These are phyloP conservation scores for Colletotrichum sp. DNA, from an alignment of 2,329 filamentous ascomycete genomes.

Conservation along the genomic window DNA sequence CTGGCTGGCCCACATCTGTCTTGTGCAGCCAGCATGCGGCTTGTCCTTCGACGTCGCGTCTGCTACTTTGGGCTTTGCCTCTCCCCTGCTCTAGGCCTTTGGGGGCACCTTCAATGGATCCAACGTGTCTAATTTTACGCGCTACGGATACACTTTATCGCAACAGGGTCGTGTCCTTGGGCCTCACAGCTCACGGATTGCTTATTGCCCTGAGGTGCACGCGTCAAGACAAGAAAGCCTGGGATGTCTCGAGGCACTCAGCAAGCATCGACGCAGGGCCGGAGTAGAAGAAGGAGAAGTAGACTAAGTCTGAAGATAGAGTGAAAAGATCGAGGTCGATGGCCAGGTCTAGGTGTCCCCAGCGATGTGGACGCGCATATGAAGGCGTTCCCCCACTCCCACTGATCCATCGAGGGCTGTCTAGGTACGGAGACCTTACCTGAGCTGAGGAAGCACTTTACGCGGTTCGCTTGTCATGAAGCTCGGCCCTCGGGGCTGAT, in stretches of 20 bases:
- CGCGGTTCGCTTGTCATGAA: neutral
- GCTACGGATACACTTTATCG: neutral
- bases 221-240: neutral
- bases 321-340: neutral
- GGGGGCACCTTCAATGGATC: neutral
- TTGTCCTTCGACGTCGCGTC: neutral
- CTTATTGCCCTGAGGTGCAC: neutral
- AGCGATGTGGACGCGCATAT: neutral
- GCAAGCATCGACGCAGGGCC: neutral
- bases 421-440: neutral
- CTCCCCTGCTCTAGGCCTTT: neutral
- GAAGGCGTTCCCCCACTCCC: neutral
- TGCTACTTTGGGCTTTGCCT: neutral
- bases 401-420: neutral
- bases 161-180: neutral
- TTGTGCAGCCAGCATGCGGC: neutral
- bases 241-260: neutral
- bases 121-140: neutral
- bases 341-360: neutral
- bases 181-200: neutral
- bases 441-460: neutral
- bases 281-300: neutral
- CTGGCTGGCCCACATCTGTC: neutral
- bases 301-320: neutral
- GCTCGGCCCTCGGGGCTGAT: neutral